Base-by-base conservation (phyloP, 768 basidiomycete genomes). In the Lactarius deliciosus region DNA sequence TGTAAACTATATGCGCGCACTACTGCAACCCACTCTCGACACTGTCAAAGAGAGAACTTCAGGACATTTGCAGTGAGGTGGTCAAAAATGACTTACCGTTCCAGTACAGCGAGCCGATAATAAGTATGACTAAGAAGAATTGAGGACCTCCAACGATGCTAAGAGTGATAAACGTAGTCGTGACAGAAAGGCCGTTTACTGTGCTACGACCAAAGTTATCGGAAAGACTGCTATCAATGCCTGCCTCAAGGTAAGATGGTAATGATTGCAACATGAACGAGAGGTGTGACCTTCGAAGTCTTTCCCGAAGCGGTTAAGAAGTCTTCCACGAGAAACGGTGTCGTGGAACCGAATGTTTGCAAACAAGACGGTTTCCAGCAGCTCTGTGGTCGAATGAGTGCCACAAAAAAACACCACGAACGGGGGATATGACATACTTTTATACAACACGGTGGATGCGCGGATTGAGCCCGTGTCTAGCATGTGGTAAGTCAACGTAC, bases 301-400 rank as follows among this genome's bases (percentile, higher is more conserved):
- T 75, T 96, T 96, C 53, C 94, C 94, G 68, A 91, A 90, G 56
- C 93, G 81, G 70, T 95, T 93, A 43, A 95, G 76, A 13, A 92
- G 78, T 2, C 94, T 86, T 5, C 95, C 95, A 45, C 92, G 85
- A 60, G 89, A 92, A 2, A 92, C 85, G 0, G 94, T 97, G 73
- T 97, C 95, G 71, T 96, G 95, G 81, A 97, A 96, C 50, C 94
- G 85, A 64, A 96, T 88, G 55, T 92, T 86, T 8, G 94, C 92
- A 72, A 95, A 95, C 1, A 97, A 79, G 3, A 96, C 88, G 0
- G 87, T 76, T 73, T 96, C 90, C 32, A 96, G 78, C 41, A 96
- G 81, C 41, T 80, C 85, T 83, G 25, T 16, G 40, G 28, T 22
- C 18, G 18, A 43, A 43, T 65, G 13, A 68, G 63, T 50, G 16